A percentile compares a stretch with the other conserved stretches of the same genome.
These are phyloP conservation scores for Oryza punctata DNA, from an alignment of 176 grass and related monocot species.

Conservation along the genomic window DNA sequence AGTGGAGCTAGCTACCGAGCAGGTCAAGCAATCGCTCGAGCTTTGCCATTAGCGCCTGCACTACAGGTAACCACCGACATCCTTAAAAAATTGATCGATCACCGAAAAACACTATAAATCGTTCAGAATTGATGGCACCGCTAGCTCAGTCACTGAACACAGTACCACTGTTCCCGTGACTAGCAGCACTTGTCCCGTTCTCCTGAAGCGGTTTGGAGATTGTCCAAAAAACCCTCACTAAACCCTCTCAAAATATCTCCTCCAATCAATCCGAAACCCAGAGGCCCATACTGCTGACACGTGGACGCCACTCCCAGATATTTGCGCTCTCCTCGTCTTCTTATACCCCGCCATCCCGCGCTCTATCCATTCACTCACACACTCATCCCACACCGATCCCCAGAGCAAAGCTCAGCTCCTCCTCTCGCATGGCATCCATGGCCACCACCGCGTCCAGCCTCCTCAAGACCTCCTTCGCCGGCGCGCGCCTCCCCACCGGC, in stretches of 20 bases:
- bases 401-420: not conserved
- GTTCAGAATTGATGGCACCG: too few species aligned
- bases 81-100: too few species aligned
- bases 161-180: too few species aligned
- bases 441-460: slow-evolving; percentile 52
- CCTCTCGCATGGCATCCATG: slow-evolving; percentile 52
- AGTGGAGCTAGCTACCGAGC: too few species aligned
- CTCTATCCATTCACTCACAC: not conserved
- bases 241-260: slow-evolving; percentile 33
- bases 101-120: too few species aligned
- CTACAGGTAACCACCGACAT: too few species aligned
- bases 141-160: too few species aligned
- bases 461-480: slow-evolving; percentile 53
- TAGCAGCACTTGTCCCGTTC: not conserved
- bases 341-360: slow-evolving; percentile 25
- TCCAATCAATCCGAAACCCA: slow-evolving; percentile 22
- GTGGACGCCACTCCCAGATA: slow-evolving; percentile 42
- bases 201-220: not conserved
- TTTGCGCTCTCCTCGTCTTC: slow-evolving; percentile 43
- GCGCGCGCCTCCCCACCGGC: not conserved
- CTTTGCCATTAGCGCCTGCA: too few species aligned
- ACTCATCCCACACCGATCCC: not conserved
- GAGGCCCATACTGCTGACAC: slow-evolving; percentile 27
- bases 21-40: too few species aligned
- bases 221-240: slow-evolving; percentile 25